These are phyloP conservation scores for Amoeboaphelidium protococcarum DNA, from an alignment of 371 early-diverging fungal species.

Conservation along the genomic window DNA sequence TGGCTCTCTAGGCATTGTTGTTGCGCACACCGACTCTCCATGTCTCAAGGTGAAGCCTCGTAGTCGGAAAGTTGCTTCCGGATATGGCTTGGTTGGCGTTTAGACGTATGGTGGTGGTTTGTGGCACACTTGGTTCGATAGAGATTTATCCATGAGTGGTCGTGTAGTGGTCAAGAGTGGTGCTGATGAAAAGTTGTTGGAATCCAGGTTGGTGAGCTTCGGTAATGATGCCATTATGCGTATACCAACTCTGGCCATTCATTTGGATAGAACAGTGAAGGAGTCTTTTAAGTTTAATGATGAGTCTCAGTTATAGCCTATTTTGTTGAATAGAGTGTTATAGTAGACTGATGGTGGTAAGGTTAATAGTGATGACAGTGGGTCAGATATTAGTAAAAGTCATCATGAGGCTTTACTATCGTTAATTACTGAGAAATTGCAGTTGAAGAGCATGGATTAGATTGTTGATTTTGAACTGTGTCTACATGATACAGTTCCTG, in stretches of 20 bases:
- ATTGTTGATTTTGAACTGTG: slow-evolving; percentile 66
- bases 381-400: background rate
- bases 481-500: slow-evolving; percentile 58
- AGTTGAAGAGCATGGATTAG: background rate
- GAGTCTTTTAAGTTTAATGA: slow-evolving; percentile 76
- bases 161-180: slow-evolving; percentile 55
- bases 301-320: slow-evolving; percentile 69
- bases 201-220: slow-evolving; percentile 41
- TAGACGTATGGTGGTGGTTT: slow-evolving; percentile 10
- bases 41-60: slow-evolving; percentile 70
- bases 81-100: slow-evolving; percentile 43
- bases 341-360: background rate
- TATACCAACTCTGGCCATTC: slow-evolving; percentile 89
- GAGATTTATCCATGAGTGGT: slow-evolving; percentile 86
- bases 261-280: slow-evolving; percentile 55
- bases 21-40: slow-evolving; percentile 90
- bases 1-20: slow-evolving; percentile 62
- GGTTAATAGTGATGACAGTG: background rate
- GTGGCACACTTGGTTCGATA: slow-evolving; percentile 96
- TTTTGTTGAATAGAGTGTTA: slow-evolving; percentile 19
- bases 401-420: slow-evolving; percentile 1
- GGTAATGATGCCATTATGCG: slow-evolving; percentile 50
- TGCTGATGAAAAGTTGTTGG: slow-evolving; percentile 28
- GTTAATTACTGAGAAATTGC: background rate
- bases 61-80: slow-evolving; percentile 56